These are phyloP conservation scores for Pseudopediastrum boryanum DNA, from an alignment of 139 green algal species.

Conservation along the genomic window DNA sequence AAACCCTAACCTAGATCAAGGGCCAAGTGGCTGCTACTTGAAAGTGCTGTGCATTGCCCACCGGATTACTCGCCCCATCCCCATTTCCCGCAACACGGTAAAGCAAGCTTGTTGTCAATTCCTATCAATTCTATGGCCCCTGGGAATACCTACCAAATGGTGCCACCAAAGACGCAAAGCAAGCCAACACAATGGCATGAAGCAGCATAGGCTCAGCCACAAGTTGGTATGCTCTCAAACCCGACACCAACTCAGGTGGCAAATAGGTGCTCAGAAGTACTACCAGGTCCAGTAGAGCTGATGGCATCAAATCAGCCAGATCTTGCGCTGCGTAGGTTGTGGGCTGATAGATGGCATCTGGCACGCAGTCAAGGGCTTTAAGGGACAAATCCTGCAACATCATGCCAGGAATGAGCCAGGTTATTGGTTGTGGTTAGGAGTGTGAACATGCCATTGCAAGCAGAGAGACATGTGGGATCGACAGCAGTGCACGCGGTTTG, in stretches of 20 bases:
- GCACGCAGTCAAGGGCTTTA: conserved; percentile 49
- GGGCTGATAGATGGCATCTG: conserved; percentile 62
- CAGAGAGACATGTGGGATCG: no score
- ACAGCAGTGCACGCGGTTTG: no score
- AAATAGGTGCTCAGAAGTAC: conserved; percentile 22
- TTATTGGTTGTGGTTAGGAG: no score
- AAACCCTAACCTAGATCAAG: no score
- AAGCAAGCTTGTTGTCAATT: no score
- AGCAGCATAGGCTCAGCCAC: conserved; percentile 57
- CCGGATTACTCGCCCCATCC: not conserved
- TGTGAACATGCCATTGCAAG: no score
- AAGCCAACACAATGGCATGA: conserved; percentile 81
- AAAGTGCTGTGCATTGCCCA: not conserved
- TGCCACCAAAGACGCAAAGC: conserved; percentile 95
- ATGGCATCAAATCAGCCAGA: conserved; percentile 38
- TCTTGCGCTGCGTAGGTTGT: conserved; percentile 56
- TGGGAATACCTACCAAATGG: conserved; percentile 94
- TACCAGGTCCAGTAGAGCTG: conserved; percentile 9
- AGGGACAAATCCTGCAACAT: conserved; percentile 58
- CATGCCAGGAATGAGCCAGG: no score
- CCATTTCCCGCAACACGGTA: no score
- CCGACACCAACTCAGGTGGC: not conserved
- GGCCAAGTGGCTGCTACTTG: no score
- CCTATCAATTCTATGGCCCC: not conserved
- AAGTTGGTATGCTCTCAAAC: conserved; percentile 28